A percentile compares a stretch with the other conserved stretches of the same genome.
Evolutionary conservation across 2,329 filamentous ascomycete genomes (phyloP).

Genomic region (Lasiodiplodia sp.): DNA sequence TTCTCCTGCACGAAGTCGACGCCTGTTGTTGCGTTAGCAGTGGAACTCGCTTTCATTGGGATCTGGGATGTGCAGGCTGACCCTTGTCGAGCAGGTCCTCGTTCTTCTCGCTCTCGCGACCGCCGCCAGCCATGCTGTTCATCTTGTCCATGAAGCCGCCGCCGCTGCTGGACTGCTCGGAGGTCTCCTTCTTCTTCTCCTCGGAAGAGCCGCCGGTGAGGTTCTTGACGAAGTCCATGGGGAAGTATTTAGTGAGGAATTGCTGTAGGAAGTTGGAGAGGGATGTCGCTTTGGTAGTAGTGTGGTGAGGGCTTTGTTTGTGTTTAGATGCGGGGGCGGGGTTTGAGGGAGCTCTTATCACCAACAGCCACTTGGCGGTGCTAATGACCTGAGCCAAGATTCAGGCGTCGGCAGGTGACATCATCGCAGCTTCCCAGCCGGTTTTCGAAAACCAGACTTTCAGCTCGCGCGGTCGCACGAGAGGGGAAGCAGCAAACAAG

Average conservation of each 20-base stretch:
- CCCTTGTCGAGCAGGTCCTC: slow-evolving; percentile 86
- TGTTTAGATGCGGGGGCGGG: slow-evolving; percentile 12
- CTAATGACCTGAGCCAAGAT: neutral
- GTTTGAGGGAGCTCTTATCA: slow-evolving; percentile 7
- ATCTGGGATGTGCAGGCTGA: slow-evolving; percentile 43
- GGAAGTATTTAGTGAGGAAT: neutral
- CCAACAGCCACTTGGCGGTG: no score
- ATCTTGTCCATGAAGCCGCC: slow-evolving; percentile 73
- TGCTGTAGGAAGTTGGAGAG: neutral
- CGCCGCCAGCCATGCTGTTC: slow-evolving; percentile 75
- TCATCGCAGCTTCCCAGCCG: slow-evolving; percentile 1
- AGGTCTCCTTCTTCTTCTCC: slow-evolving; percentile 2
- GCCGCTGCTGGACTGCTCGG: slow-evolving; percentile 52
- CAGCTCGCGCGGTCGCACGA: neutral
- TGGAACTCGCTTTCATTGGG: no score
- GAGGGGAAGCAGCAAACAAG: neutral
- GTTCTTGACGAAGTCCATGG: slow-evolving; percentile 59
- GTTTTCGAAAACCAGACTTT: neutral
- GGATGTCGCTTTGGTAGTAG: neutral
- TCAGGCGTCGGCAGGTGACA: neutral
- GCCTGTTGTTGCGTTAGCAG: slow-evolving; percentile 54
- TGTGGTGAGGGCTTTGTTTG: neutral
- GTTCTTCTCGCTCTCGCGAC: slow-evolving; percentile 77
- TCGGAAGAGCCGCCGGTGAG: slow-evolving; percentile 46
- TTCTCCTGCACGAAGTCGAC: slow-evolving; percentile 82